These are phyloP conservation scores for Stagonosporopsis cucurbitacearum DNA, from an alignment of 2,329 filamentous ascomycete genomes.

Conservation along the genomic window DNA sequence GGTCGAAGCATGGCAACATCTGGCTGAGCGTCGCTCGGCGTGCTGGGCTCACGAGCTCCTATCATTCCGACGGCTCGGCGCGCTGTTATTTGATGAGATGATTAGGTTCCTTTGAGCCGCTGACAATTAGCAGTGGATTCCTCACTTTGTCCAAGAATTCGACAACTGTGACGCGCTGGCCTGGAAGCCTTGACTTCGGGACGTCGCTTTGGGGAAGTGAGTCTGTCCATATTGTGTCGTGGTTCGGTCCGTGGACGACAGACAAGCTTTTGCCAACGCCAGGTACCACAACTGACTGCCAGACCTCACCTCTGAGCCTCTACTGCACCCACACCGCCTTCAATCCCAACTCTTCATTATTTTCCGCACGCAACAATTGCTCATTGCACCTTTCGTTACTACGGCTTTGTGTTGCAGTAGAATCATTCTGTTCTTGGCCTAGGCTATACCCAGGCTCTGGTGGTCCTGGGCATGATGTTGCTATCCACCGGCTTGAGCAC, in stretches of 20 bases:
- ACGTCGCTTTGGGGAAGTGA: background rate
- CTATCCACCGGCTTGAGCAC: slow-evolving; percentile 20
- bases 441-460: slow-evolving; percentile 19
- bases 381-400: background rate
- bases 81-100: slow-evolving; percentile 7
- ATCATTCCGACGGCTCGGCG: slow-evolving; percentile 8
- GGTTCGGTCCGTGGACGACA: slow-evolving; percentile 2
- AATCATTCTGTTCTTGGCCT: slow-evolving; percentile 7
- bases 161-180: slow-evolving; percentile 1
- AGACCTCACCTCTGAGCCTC: background rate
- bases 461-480: slow-evolving; percentile 21
- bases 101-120: background rate
- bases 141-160: slow-evolving; percentile 23
- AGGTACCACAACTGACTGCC: background rate
- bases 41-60: slow-evolving; percentile 11
- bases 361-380: background rate
- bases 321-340: too few species aligned
- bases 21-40: slow-evolving; percentile 19
- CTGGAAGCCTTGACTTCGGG: slow-evolving; percentile 7
- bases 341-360: background rate
- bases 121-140: slow-evolving; percentile 2
- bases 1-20: slow-evolving; percentile 22
- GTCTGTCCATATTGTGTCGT: background rate
- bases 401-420: background rate
- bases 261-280: slow-evolving; percentile 21